Evolutionary conservation across 441 rosid species (phyloP), one percentile per base, ranked within the genome.

Genomic region (Theobroma grandiflorum): DNA sequence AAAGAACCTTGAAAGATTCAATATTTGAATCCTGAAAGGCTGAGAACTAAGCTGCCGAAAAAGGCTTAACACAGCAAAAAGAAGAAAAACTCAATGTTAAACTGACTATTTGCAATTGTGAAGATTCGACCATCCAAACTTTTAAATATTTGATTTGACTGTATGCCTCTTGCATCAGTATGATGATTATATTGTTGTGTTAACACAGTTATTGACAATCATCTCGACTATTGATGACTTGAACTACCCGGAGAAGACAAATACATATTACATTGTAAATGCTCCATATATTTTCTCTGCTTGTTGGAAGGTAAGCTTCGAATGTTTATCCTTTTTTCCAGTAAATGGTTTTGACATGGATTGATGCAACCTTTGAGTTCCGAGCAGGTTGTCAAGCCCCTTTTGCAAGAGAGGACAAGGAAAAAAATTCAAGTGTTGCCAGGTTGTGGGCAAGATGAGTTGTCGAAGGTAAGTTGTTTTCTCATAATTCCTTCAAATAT

Each of bases 181-280:
- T 76, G 50, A 31, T 50, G 72, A 61, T 74, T 47, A n/a, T 37
- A 4, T 50, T 37, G 14, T 63, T 22, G 78, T 55, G 42, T 68
- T 74, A 22, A 79, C 90, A 89, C 96, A 96, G 99, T 79, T 95
- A 74, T 53, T 97, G 89, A 95, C 98, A 43, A 84, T 88, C 77
- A 91, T 97, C 87, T 85, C 97, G 2, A 91, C 92, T 42, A 81
- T 97, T 37, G 98, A 97, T 83, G 99, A 96, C 85, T 82, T 95
- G 84, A 97, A 97, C 88, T 97, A 97, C 82, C 99, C 99, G 2
- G 98, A 97, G 92, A 97, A 91, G 92, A 91, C 99, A 33, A 84
- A 88, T 79, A 88, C 96, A 0, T 96, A 96, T 83, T 96, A 90
- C 83, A 89, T 95, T 70, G 98, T 90, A 66, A 97, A 97, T 78